Conservation (phyloP, 2,329 filamentous ascomycete species). For the Juglanconis oblonga region DNA sequence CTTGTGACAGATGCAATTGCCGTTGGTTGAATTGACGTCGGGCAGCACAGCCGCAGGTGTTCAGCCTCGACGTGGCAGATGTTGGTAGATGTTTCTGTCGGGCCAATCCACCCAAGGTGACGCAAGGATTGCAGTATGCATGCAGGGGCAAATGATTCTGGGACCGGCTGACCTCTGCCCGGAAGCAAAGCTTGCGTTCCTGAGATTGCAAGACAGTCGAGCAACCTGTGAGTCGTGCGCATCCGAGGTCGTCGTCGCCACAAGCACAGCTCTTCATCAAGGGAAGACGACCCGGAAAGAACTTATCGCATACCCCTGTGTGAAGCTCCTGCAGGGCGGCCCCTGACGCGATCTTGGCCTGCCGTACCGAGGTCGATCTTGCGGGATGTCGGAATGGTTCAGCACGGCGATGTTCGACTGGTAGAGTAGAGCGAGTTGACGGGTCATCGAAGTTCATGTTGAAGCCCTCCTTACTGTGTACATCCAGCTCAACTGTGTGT, state of each 20-base stretch:
- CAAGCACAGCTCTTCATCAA: too few species aligned
- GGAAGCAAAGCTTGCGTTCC: neutral
- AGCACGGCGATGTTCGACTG: too few species aligned
- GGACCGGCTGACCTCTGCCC: neutral
- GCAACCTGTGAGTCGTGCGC: neutral
- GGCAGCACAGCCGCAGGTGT: neutral
- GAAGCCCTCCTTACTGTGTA: too few species aligned
- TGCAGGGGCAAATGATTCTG: conserved; percentile 1
- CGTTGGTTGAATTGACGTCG: neutral
- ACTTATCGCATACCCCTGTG: neutral
- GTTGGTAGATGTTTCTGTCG: neutral
- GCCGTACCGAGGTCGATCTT: conserved; percentile 11
- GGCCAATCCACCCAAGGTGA: neutral
- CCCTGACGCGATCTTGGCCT: neutral
- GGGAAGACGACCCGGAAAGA: neutral
- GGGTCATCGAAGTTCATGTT: neutral
- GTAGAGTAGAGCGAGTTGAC: too few species aligned
- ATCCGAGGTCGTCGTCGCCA: neutral
- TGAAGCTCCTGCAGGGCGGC: neutral
- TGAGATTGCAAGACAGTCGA: neutral
- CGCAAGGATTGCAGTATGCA: neutral
- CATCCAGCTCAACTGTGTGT: too few species aligned
- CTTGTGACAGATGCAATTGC: too few species aligned
- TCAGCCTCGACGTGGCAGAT: neutral
- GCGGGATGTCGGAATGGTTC: neutral